These are phyloP conservation scores for Colletotrichum theobromicola DNA, from an alignment of 2,329 filamentous ascomycete genomes.

Conservation along the genomic window DNA sequence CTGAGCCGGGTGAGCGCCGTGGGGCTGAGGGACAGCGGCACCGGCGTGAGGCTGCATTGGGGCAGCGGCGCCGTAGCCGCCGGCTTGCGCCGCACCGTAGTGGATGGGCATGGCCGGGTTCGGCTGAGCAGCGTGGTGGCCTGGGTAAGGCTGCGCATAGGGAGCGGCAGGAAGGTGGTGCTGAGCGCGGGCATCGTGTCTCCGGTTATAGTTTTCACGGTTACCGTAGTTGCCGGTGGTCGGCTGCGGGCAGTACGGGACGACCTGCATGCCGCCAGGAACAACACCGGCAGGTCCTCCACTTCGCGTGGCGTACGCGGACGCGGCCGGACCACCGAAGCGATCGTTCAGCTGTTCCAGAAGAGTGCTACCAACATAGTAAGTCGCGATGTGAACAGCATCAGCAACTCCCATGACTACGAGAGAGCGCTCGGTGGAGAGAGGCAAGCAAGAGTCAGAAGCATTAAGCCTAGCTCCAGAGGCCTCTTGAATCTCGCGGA, in stretches of 20 bases:
- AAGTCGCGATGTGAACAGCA: conserved; percentile 97
- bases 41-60: conserved; percentile 78
- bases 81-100: conserved; percentile 71
- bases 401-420: conserved; percentile 98
- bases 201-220: conserved; percentile 80
- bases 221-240: conserved; percentile 92
- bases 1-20: conserved; percentile 63
- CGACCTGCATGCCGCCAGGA: conserved; percentile 97
- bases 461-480: conserved; percentile 96
- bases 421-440: conserved; percentile 96
- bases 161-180: conserved; percentile 74
- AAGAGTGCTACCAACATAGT: conserved; percentile 98
- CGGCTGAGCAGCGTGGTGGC: conserved; percentile 66
- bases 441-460: conserved; percentile 90
- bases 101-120: conserved; percentile 73
- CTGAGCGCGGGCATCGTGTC: conserved; percentile 70
- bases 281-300: conserved; percentile 92
- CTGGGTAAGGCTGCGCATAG: conserved; percentile 77
- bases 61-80: conserved; percentile 78
- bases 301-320: conserved; percentile 95
- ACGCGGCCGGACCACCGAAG: conserved; percentile 93
- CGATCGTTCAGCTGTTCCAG: conserved; percentile 96
- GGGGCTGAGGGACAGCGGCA: conserved; percentile 60
- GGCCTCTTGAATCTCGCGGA: conserved; percentile 97
- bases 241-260: conserved; percentile 95